Base-by-base conservation (phyloP, 345 rosid species). In the Eutrema japonicum region DNA sequence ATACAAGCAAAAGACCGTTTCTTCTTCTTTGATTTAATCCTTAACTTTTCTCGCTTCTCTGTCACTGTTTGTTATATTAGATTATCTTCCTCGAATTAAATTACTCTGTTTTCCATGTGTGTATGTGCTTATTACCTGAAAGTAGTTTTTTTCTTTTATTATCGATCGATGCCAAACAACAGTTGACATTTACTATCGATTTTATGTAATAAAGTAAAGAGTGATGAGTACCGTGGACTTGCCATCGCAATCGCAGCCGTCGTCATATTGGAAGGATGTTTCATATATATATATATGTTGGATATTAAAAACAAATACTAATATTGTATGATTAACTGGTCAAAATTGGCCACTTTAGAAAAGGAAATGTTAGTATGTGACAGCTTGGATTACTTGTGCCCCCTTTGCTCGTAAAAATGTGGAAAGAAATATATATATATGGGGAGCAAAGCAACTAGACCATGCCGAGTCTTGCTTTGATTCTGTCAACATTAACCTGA, bases 1-100 rank as follows among this genome's bases (percentile, higher is more conserved):
- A n/a, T 13, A 58, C 67, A 74, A 66, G 73, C 68, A 74, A 59
- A 74, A 40, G 78, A 66, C 67, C 53, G 73, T 32, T 66, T 66
- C 67, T 35, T 56, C 3, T 40, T 60, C 22, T 11, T 54, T 12
- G 58, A 53, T 62, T 50, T 51, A 42, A 32, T 11, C 29, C 37
- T 36, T 16, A 12, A 50, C n/a, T 12, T 4, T 59, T 48, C 27
- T 32, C 32, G 22, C 40, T 10, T 49, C 16, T 16, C 32, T 16
- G 12, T 62, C 62, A 63, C 61, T 42, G n/a, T 59, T 14, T 62
- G 26, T 27, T 12, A 62, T 43, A 14, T 38, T 33, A 50, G 46
- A 42, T 42, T 29, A 9, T 8, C 22, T 26, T 54, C 32, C 41
- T 36, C 14, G 29, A 47, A 73, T 11, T 29, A 65, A 47, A 37